A percentile compares a stretch with the other conserved stretches of the same genome.
Evolutionary conservation across 1,139 yeast species (phyloP).

Genomic region (Kurtzmaniella quercitrusa): DNA sequence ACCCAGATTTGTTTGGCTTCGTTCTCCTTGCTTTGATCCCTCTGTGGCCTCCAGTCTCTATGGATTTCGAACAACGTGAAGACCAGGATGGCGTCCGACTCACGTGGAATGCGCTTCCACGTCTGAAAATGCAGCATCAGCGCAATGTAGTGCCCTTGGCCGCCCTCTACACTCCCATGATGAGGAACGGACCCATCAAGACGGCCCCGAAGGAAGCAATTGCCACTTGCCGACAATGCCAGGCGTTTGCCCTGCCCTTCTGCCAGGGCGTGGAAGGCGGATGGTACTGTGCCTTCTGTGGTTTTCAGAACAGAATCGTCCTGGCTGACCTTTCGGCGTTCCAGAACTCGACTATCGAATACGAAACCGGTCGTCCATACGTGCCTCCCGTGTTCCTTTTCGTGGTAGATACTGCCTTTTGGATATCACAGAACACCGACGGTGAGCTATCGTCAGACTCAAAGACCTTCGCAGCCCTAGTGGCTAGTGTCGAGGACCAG

Average conservation of each 20-base stretch:
- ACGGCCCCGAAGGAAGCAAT: conserved; percentile 25
- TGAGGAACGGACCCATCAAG: conserved; percentile 42
- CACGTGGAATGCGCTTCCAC: conserved; percentile 83
- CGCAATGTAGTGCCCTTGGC: conserved; percentile 61
- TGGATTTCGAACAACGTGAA: conserved; percentile 81
- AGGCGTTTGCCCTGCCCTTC: conserved; percentile 58
- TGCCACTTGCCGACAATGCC: conserved; percentile 53
- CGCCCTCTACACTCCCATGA: conserved; percentile 63
- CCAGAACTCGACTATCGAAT: conserved; percentile 54
- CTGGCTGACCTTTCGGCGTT: conserved; percentile 14
- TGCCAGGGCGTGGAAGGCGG: conserved; percentile 34
- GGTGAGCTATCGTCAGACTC: not conserved
- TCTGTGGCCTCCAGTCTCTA: too few species aligned
- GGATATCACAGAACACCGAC: conserved; percentile 16
- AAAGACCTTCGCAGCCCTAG: conserved; percentile 39
- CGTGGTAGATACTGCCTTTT: conserved; percentile 63
- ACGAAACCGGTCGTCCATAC: conserved; percentile 43
- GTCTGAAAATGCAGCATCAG: conserved; percentile 54
- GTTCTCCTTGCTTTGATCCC: too few species aligned
- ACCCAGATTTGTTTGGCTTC: too few species aligned
- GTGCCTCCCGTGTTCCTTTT: conserved; percentile 53
- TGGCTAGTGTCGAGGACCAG: conserved; percentile 50
- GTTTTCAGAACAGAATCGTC: conserved; percentile 45
- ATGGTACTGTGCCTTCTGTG: conserved; percentile 68
- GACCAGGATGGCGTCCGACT: conserved; percentile 86